A percentile compares a stretch with the other conserved stretches of the same genome.
Evolutionary conservation across 2,329 filamentous ascomycete species (phyloP).

Genomic region (Didymella glomerata): DNA sequence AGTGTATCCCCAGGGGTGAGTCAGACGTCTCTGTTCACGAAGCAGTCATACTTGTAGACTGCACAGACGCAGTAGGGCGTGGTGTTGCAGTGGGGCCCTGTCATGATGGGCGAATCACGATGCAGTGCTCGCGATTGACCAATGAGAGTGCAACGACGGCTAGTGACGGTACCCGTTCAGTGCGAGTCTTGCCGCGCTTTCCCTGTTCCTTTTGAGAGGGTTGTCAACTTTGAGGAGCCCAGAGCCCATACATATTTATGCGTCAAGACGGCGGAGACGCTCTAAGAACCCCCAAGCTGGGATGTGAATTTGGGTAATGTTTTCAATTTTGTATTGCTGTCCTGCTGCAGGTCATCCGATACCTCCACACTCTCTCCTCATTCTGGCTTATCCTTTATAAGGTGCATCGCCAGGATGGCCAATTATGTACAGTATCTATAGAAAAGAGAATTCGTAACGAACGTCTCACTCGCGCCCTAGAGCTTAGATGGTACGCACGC

Average conservation of each 20-base stretch:
- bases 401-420: constrained; percentile 21
- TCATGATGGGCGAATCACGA: constrained; percentile 1
- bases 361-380: background rate
- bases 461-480: background rate
- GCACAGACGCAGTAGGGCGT: constrained; percentile 15
- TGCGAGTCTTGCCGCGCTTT: background rate
- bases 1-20: constrained; percentile 3
- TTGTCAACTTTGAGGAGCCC: too few species aligned
- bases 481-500: constrained; percentile 48
- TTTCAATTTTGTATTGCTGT: background rate
- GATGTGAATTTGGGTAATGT: background rate
- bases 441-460: constrained; percentile 13
- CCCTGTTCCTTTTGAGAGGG: background rate
- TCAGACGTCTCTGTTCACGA: background rate
- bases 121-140: background rate
- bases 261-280: background rate
- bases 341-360: background rate
- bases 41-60: constrained; percentile 18
- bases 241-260: too few species aligned
- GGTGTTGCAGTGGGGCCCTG: constrained; percentile 7
- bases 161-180: constrained; percentile 1
- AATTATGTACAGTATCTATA: constrained; percentile 34
- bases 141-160: background rate
- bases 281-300: background rate
- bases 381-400: background rate